These are phyloP conservation scores for Phyllosticta citriasiana DNA, from an alignment of 2,329 filamentous ascomycete genomes.

Conservation along the genomic window DNA sequence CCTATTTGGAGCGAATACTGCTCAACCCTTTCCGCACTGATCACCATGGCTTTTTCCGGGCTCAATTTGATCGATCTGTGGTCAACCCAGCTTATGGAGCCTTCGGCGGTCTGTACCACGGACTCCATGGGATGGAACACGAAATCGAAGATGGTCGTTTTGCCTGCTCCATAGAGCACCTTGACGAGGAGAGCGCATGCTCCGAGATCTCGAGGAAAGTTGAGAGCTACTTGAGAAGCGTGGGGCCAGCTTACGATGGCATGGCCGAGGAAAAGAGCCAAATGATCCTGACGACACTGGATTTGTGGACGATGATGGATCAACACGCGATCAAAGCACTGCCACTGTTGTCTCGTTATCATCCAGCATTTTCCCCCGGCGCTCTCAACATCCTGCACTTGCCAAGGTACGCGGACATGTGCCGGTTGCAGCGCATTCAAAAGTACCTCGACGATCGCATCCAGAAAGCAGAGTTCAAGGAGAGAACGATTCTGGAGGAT, in stretches of 20 bases:
- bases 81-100: background rate
- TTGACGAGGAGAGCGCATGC: constrained; percentile 14
- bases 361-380: constrained; percentile 41
- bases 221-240: constrained; percentile 23
- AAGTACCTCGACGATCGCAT: constrained; percentile 36
- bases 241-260: constrained; percentile 30
- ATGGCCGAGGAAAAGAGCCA: constrained; percentile 42
- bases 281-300: constrained; percentile 45
- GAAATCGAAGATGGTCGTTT: background rate
- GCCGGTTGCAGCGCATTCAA: constrained; percentile 41
- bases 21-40: background rate
- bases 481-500: constrained; percentile 40
- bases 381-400: constrained; percentile 49
- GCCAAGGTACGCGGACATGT: constrained; percentile 37
- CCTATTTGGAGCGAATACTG: background rate
- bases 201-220: constrained; percentile 25
- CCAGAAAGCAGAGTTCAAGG: constrained; percentile 11
- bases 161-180: background rate
- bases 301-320: constrained; percentile 51
- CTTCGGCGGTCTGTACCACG: background rate
- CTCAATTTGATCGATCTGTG: background rate
- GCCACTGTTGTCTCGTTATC: constrained; percentile 41
- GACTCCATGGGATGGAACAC: background rate
- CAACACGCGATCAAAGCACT: constrained; percentile 31
- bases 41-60: background rate